Evolutionary conservation across 169 alveolate genomes (phyloP), one percentile per base, ranked within the genome.

Genomic region (Eimeria tenella): DNA sequence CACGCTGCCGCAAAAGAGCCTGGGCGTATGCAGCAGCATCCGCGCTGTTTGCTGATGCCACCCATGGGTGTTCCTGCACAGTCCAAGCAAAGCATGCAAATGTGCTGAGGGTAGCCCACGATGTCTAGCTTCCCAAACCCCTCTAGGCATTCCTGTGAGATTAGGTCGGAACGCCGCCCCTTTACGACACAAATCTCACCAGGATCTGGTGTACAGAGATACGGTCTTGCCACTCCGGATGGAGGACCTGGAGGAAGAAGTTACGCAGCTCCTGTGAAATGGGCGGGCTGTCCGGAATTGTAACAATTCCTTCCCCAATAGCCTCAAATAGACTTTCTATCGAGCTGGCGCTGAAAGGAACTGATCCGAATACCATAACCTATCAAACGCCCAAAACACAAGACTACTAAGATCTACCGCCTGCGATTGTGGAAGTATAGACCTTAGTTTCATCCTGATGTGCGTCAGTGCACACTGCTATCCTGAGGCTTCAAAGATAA

Each of bases 301-400:
- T 49, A n/a, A 84, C 68, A 31, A 73, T 21, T 49, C 96, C 93
- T 81, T 94, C 95, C 42, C 90, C 93, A 42, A 95, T 90, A 50
- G 82, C 93, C 21, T 65, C 96, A 79, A 95, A 95, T n/a, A 95
- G 90, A 17, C 93, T 94, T 58, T 94, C 81, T n/a, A 95, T 89
- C 56, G 94, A 90, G 56, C 63, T 70, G 23, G 94, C 96, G 84
- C 93, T 95, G 90, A 97, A 96, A 5, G 98, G 98, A 58, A 95
- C 88, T 19, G 75, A 83, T 42, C 96, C 96, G 82, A 95, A 97
- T 21, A 96, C 68, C 96, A 96, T 93, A 19, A 92, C 93, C 95
- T 92, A n/a, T n/a, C 63, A 0, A 56, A 3, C 58, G 75, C 50
- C 5, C 77, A 56, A 79, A 56, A 79, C 70, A 79, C 2, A 62